Evolutionary conservation across 441 rosid species (phyloP).

Genomic region (Macaranga tanarius): DNA sequence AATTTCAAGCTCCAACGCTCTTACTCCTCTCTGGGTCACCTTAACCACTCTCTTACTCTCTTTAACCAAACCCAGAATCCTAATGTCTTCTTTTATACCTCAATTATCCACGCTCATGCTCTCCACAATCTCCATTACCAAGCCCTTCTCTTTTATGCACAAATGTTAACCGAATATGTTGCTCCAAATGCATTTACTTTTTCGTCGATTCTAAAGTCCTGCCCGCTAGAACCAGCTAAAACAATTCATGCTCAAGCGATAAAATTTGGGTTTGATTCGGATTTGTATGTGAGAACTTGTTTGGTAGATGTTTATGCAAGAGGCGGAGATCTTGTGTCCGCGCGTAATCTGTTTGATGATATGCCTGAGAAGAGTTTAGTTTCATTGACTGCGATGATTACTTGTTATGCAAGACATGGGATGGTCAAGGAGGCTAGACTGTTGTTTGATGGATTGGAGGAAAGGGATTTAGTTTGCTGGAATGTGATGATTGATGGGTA

Average conservation of each 20-base stretch:
- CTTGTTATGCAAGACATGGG: conserved; percentile 59
- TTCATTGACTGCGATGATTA: conserved; percentile 67
- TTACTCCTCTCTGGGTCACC: conserved; percentile 51
- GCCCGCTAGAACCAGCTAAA: conserved; percentile 39
- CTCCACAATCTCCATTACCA: conserved; percentile 34
- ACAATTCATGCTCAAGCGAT: conserved; percentile 46
- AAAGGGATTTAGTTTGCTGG: conserved; percentile 69
- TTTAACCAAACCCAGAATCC: conserved; percentile 49
- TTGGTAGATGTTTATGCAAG: conserved; percentile 54
- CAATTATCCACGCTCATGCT: conserved; percentile 50
- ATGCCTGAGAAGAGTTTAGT: conserved; percentile 64
- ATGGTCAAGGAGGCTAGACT: conserved; percentile 51
- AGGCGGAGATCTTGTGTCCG: conserved; percentile 48
- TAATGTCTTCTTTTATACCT: conserved; percentile 51
- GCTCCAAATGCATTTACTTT: conserved; percentile 61
- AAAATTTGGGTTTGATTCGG: conserved; percentile 52
- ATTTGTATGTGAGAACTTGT: conserved; percentile 58
- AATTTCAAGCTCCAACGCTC: conserved; percentile 75
- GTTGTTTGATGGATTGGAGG: conserved; percentile 49
- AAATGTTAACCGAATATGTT: conserved; percentile 46
- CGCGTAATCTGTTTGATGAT: conserved; percentile 63
- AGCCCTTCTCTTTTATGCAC: conserved; percentile 43
- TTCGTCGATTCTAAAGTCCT: conserved; percentile 57
- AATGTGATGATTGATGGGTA: conserved; percentile 84
- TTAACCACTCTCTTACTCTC: conserved; percentile 44